phyloP scores from a whole-genome alignment of 176 grass and related monocot genomes.

The Phyllostachys edulis region DNA sequence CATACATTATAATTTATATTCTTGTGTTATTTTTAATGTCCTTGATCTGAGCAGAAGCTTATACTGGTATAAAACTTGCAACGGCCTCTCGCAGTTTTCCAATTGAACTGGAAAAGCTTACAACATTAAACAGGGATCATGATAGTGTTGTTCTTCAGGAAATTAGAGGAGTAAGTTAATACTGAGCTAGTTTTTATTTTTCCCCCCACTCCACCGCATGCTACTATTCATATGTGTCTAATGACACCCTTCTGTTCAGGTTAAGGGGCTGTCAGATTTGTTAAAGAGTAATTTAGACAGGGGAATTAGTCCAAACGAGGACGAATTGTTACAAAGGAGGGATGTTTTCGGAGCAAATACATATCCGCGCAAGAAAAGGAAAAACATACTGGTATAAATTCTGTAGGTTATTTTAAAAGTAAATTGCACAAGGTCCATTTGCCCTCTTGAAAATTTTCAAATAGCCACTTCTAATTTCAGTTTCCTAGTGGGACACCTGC shows the following conservation, averaged over 20 bases:
- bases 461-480: constrained; percentile 11
- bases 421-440: constrained; percentile 9
- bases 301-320: constrained; percentile 46
- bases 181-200: background rate
- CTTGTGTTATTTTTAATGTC: constrained; percentile 45
- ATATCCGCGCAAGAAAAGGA: constrained; percentile 81
- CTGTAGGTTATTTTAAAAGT: constrained; percentile 18
- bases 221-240: background rate
- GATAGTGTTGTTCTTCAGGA: constrained; percentile 50
- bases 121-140: constrained; percentile 47
- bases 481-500: background rate
- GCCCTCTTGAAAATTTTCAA: constrained; percentile 15
- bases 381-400: constrained; percentile 54
- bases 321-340: constrained; percentile 57
- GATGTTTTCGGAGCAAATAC: constrained; percentile 61
- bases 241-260: constrained; percentile 34
- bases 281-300: constrained; percentile 69
- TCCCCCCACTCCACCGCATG: background rate
- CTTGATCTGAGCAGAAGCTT: constrained; percentile 48
- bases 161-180: constrained; percentile 54
- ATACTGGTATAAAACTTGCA: constrained; percentile 50
- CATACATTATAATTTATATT: constrained; percentile 38
- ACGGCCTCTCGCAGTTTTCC: constrained; percentile 53
- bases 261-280: constrained; percentile 62
- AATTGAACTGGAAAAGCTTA: constrained; percentile 63